A percentile compares a stretch with the other conserved stretches of the same genome.
These are phyloP conservation scores for Debaryomyces nepalensis DNA, from an alignment of 1,139 yeast species.

Conservation along the genomic window DNA sequence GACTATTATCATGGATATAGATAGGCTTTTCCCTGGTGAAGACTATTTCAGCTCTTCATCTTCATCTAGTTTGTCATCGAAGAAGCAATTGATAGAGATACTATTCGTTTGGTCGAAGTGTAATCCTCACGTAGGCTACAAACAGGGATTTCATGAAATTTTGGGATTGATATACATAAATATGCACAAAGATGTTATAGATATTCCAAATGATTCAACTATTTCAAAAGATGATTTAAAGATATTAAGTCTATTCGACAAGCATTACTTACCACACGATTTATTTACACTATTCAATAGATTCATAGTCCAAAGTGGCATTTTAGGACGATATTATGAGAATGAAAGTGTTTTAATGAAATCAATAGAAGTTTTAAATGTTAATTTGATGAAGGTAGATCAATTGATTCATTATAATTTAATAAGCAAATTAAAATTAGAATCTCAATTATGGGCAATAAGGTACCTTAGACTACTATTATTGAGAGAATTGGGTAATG, in stretches of 20 bases:
- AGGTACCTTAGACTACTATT: constrained; percentile 64
- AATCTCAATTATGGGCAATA: constrained; percentile 69
- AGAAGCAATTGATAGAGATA: constrained; percentile 53
- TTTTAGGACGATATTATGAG: constrained; percentile 47
- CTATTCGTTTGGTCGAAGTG: constrained; percentile 59
- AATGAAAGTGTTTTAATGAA: constrained; percentile 43
- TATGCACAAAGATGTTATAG: constrained; percentile 45
- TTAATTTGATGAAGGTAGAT: constrained; percentile 52
- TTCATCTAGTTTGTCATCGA: constrained; percentile 24
- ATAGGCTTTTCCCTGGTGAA: constrained; percentile 66
- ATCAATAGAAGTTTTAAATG: constrained; percentile 53
- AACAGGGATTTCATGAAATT: constrained; percentile 74
- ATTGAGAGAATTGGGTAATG: constrained; percentile 60
- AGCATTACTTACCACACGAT: constrained; percentile 48
- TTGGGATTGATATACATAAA: constrained; percentile 62
- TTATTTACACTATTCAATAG: constrained; percentile 50
- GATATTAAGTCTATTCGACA: constrained; percentile 45
- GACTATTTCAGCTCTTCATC: constrained; percentile 44
- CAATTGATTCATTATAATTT: constrained; percentile 50
- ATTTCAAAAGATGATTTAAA: constrained; percentile 39
- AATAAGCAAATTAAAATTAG: constrained; percentile 53
- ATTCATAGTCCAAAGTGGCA: constrained; percentile 43
- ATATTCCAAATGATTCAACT: constrained; percentile 39
- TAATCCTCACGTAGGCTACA: constrained; percentile 59
- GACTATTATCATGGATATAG: constrained; percentile 65